Conservation (phyloP, 164 flowering plant genomes). For the Sedum album region DNA sequence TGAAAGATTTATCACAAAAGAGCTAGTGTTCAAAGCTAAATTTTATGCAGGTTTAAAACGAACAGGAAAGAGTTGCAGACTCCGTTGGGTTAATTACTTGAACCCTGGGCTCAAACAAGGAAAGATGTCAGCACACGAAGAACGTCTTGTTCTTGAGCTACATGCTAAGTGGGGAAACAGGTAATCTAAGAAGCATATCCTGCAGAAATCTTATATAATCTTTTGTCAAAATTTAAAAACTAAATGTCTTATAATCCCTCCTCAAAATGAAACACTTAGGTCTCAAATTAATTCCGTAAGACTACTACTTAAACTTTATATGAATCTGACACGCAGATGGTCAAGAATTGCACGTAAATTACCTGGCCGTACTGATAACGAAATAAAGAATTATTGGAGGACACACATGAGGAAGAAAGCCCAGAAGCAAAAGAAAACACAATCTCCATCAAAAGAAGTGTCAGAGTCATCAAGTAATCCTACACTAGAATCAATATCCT, state of each 20-base stretch:
- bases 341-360: conserved; percentile 80
- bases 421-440: conserved; percentile 55
- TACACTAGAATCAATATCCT: not conserved
- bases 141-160: conserved; percentile 83
- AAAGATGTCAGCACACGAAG: conserved; percentile 89
- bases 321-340: conserved; percentile 49
- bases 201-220: too few relatives aligned
- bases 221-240: too few relatives aligned
- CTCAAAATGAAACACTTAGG: too few relatives aligned
- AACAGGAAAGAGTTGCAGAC: conserved; percentile 38
- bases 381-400: conserved; percentile 96
- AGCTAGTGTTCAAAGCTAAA: conserved; percentile 1
- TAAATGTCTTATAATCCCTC: too few relatives aligned
- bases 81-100: conserved; percentile 89
- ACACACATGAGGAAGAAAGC: conserved; percentile 88
- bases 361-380: conserved; percentile 94
- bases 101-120: conserved; percentile 89
- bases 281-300: too few relatives aligned
- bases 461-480: conserved; percentile 14
- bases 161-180: conserved; percentile 85
- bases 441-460: conserved; percentile 37
- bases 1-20: not conserved
- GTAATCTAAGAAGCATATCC: not conserved
- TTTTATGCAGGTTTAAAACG: conserved; percentile 86
- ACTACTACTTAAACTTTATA: conserved; percentile 18